Evolutionary conservation across 2,329 filamentous ascomycete genomes (phyloP).

Genomic region (Botryotinia narcissicola): DNA sequence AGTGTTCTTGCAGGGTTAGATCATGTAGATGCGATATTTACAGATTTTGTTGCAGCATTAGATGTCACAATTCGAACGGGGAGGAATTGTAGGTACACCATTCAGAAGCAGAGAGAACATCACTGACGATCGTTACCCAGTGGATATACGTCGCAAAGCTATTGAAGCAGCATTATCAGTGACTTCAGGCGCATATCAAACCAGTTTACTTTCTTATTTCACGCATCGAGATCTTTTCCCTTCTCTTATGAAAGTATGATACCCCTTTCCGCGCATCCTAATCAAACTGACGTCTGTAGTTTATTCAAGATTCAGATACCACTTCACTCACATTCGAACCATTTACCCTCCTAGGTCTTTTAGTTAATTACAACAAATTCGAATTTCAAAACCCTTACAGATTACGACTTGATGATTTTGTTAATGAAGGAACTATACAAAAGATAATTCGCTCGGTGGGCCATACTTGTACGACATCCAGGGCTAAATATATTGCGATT

Average conservation of each 20-base stretch:
- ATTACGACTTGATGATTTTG: conserved; percentile 87
- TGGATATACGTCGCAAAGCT: conserved; percentile 73
- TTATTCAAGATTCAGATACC: conserved; percentile 75
- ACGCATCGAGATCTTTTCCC: conserved; percentile 94
- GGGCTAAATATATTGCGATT: conserved; percentile 77
- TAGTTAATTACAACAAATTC: conserved; percentile 99
- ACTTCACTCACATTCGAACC: conserved; percentile 65
- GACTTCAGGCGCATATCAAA: conserved; percentile 92
- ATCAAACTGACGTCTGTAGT: conserved; percentile 47
- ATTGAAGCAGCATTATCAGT: conserved; percentile 79
- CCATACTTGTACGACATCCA: conserved; percentile 62
- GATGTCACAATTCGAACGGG: conserved; percentile 82
- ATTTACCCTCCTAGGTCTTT: conserved; percentile 77
- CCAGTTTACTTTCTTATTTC: conserved; percentile 89
- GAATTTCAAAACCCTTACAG: conserved; percentile 97
- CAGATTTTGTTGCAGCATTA: conserved; percentile 79
- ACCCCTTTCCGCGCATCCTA: not conserved
- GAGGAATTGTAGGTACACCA: conserved; percentile 56
- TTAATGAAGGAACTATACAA: conserved; percentile 83
- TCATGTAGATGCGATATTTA: conserved; percentile 80
- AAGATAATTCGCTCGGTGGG: conserved; percentile 78
- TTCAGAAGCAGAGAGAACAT: not conserved
- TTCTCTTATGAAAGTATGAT: conserved; percentile 80
- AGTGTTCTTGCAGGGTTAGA: conserved; percentile 84
- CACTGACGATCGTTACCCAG: conserved; percentile 46